These are phyloP conservation scores for Podospora pseudoanserina DNA, from an alignment of 495 filamentous ascomycete genomes.

Conservation along the genomic window DNA sequence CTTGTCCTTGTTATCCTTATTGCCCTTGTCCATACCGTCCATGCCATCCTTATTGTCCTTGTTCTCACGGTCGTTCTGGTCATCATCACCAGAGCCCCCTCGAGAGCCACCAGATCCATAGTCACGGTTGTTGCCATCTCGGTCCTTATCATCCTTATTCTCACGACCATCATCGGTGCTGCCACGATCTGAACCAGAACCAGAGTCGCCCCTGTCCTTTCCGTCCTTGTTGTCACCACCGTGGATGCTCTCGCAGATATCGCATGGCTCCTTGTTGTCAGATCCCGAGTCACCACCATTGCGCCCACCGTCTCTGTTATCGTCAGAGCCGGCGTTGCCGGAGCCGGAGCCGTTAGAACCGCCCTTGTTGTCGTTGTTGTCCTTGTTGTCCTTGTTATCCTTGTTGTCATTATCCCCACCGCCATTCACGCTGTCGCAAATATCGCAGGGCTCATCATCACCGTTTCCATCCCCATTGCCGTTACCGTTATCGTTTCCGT, in stretches of 20 bases:
- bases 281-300: background rate
- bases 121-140: background rate
- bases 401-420: background rate
- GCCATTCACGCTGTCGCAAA: background rate
- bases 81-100: background rate
- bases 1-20: background rate
- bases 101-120: background rate
- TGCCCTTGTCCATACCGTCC: background rate
- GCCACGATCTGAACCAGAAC: background rate
- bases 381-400: conserved; percentile 1
- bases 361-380: background rate
- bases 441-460: background rate
- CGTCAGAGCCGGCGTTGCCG: background rate
- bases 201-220: no score
- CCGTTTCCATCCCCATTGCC: background rate
- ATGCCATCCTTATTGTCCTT: background rate
- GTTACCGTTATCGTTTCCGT: background rate
- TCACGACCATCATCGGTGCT: background rate
- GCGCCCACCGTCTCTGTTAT: background rate
- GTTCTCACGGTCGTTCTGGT: background rate
- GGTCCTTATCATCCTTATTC: background rate
- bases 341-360: conserved; percentile 4
- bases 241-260: background rate
- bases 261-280: background rate
- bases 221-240: background rate